These are phyloP conservation scores for Choiromyces venosus DNA, from an alignment of 495 filamentous ascomycete genomes.

Conservation along the genomic window DNA sequence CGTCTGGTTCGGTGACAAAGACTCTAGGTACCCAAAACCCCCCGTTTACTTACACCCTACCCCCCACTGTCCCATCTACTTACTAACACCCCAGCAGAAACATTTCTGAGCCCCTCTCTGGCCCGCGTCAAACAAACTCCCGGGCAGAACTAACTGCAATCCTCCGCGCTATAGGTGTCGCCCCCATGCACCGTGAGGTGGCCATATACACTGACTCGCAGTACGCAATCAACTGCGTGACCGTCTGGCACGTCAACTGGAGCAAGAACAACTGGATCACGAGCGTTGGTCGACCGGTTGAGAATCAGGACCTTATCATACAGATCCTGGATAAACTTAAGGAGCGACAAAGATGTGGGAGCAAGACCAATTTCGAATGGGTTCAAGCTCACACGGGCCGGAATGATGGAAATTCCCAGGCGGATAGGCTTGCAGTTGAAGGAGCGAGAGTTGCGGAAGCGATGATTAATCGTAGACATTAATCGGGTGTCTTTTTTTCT, in stretches of 20 bases:
- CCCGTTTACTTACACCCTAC: background rate
- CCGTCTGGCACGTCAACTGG: constrained; percentile 77
- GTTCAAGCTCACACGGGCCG: constrained; percentile 56
- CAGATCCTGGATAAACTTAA: constrained; percentile 64
- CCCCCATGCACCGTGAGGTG: constrained; percentile 53
- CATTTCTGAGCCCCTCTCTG: constrained; percentile 72
- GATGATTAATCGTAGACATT: constrained; percentile 9
- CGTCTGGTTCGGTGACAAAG: constrained; percentile 53
- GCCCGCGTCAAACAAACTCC: constrained; percentile 80
- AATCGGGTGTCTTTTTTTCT: background rate
- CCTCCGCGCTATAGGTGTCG: constrained; percentile 70
- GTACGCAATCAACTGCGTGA: constrained; percentile 88
- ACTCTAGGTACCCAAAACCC: constrained; percentile 25
- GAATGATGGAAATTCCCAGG: constrained; percentile 36
- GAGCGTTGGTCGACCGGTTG: constrained; percentile 60
- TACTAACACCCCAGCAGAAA: constrained; percentile 55
- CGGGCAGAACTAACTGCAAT: constrained; percentile 90
- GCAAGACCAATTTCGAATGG: constrained; percentile 71
- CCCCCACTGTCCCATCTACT: constrained; percentile 16
- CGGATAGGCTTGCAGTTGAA: constrained; percentile 70
- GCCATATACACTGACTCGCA: constrained; percentile 75
- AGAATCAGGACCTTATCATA: constrained; percentile 79
- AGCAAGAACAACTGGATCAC: constrained; percentile 73
- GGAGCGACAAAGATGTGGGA: constrained; percentile 56
- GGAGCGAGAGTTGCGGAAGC: constrained; percentile 45